Evolutionary conservation across 2,329 filamentous ascomycete species (phyloP).

Genomic region (Cladosporium phlei): DNA sequence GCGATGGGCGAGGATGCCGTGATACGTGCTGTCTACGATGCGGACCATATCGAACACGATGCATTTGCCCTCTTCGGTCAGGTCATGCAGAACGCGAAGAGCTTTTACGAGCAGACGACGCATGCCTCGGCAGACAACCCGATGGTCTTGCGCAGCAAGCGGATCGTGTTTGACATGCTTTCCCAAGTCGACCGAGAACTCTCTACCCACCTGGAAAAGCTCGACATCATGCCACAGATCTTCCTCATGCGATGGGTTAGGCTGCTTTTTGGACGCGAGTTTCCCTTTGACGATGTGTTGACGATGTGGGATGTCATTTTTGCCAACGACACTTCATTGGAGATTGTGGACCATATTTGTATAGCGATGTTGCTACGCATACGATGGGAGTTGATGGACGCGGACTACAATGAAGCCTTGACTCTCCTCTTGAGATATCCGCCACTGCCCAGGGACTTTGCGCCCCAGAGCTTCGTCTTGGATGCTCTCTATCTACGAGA

Average conservation of each 20-base stretch:
- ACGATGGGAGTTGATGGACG: slow-evolving; percentile 79
- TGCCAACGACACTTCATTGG: slow-evolving; percentile 72
- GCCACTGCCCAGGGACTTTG: slow-evolving; percentile 39
- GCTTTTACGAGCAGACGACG: slow-evolving; percentile 71
- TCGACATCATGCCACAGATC: slow-evolving; percentile 92
- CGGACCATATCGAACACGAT: slow-evolving; percentile 79
- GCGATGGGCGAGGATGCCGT: slow-evolving; percentile 28
- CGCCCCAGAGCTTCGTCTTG: slow-evolving; percentile 66
- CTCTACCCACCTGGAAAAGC: slow-evolving; percentile 69
- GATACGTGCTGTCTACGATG: slow-evolving; percentile 54
- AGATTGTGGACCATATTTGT: slow-evolving; percentile 85
- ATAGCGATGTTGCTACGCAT: slow-evolving; percentile 90
- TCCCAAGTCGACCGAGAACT: slow-evolving; percentile 77
- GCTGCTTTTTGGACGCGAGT: slow-evolving; percentile 87
- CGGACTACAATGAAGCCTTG: slow-evolving; percentile 82
- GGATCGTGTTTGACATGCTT: slow-evolving; percentile 79
- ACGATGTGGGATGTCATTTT: slow-evolving; percentile 88
- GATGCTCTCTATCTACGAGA: slow-evolving; percentile 73
- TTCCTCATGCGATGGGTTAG: slow-evolving; percentile 98
- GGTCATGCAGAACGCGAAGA: slow-evolving; percentile 81
- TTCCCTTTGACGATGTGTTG: slow-evolving; percentile 79
- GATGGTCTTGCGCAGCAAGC: slow-evolving; percentile 79
- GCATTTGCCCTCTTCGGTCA: slow-evolving; percentile 78
- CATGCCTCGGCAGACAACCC: slow-evolving; percentile 29
- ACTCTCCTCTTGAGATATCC: slow-evolving; percentile 82